Evolutionary conservation across 2,329 filamentous ascomycete species (phyloP).

Genomic region (Cladosporium sp.): DNA sequence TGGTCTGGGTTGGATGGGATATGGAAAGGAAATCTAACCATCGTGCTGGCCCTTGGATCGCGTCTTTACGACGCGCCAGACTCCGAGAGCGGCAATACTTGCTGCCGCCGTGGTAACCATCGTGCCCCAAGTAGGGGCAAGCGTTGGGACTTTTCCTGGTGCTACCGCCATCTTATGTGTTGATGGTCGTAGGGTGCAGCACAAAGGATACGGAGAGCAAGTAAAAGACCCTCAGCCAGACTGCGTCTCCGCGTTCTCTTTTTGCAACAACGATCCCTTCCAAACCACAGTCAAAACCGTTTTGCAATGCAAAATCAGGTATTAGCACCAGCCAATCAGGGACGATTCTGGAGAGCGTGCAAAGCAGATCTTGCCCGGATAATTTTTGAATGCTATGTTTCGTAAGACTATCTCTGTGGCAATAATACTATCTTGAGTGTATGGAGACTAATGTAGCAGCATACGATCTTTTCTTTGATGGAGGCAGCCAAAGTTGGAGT

Average conservation of each 20-base stretch:
- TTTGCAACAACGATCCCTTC: background rate
- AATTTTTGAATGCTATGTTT: background rate
- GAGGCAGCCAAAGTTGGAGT: background rate
- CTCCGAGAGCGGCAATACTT: conserved; percentile 5
- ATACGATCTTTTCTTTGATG: background rate
- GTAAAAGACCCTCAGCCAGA: background rate
- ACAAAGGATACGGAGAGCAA: background rate
- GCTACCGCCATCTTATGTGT: conserved; percentile 2
- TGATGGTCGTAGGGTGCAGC: conserved; percentile 3
- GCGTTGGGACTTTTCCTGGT: background rate
- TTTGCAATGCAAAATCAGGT: conserved; percentile 6
- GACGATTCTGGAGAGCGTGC: conserved; percentile 2
- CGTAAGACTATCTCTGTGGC: conserved; percentile 1
- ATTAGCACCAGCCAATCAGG: conserved; percentile 15
- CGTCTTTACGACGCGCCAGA: conserved; percentile 10
- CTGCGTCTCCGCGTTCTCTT: conserved; percentile 2
- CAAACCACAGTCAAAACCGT: background rate
- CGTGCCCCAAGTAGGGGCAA: conserved; percentile 13
- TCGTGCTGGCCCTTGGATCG: background rate
- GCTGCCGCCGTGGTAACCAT: conserved; percentile 4
- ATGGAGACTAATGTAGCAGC: background rate
- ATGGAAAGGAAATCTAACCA: background rate
- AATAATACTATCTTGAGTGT: background rate
- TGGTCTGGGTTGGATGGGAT: background rate
- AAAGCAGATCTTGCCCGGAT: conserved; percentile 7